Evolutionary conservation across 208 protist genomes (phyloP).

Genomic region (Naegleria fowleri): DNA sequence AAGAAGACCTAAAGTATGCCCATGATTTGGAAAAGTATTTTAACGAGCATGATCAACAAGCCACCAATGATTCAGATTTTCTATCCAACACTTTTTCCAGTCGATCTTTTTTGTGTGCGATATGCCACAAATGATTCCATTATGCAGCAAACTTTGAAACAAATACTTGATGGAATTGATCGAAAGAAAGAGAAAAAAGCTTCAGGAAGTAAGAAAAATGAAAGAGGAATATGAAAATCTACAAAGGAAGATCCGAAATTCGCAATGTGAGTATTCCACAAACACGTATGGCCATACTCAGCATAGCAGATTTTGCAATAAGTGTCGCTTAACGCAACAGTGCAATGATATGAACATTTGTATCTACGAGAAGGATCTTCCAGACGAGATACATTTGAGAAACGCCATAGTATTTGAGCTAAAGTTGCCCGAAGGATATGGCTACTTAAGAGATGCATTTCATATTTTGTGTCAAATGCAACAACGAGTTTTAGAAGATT

Average conservation of each 20-base stretch:
- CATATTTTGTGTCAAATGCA: too few species aligned
- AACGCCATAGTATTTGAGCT: background rate
- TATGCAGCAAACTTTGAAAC: background rate
- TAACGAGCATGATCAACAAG: background rate
- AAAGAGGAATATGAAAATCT: background rate
- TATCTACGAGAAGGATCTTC: background rate
- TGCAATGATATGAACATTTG: background rate
- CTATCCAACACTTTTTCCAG: background rate
- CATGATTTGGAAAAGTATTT: background rate
- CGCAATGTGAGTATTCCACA: background rate
- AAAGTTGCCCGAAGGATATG: background rate
- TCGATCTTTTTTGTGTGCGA: background rate
- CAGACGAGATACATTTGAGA: background rate
- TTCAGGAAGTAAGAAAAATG: background rate
- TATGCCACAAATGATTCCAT: background rate
- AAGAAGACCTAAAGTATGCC: background rate
- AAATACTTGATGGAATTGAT: background rate
- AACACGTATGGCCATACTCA: background rate
- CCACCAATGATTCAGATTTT: background rate
- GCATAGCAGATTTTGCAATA: background rate
- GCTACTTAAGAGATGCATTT: background rate
- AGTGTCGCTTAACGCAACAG: background rate
- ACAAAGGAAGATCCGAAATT: background rate
- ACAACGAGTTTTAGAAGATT: too few species aligned
- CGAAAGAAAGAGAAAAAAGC: background rate